A percentile compares a stretch with the other conserved stretches of the same genome.
These are phyloP conservation scores for Cudoniella acicularis DNA, from an alignment of 495 filamentous ascomycete species.

Conservation along the genomic window DNA sequence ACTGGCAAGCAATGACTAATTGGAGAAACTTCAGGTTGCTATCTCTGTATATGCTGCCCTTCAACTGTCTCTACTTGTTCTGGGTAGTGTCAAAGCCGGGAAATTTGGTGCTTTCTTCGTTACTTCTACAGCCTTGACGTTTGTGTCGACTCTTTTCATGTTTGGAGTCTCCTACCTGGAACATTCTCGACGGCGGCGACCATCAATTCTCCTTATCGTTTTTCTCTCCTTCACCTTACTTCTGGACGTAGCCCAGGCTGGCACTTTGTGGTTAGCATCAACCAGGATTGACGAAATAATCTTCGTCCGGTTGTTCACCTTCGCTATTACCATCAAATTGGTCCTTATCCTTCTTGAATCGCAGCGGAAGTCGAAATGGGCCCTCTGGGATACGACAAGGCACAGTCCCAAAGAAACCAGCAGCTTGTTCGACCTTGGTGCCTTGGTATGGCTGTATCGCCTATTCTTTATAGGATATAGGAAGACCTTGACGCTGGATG, in stretches of 20 bases:
- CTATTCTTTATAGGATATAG: conserved; percentile 47
- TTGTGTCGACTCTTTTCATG: conserved; percentile 31
- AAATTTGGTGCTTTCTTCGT: conserved; percentile 29
- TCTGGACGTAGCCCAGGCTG: conserved; percentile 49
- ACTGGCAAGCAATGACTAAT: neutral
- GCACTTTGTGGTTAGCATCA: conserved; percentile 57
- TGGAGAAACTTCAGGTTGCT: conserved; percentile 7
- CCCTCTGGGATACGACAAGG: conserved; percentile 23
- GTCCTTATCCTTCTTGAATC: conserved; percentile 40
- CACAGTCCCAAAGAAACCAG: conserved; percentile 57
- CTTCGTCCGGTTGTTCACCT: conserved; percentile 43
- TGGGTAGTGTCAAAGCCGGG: conserved; percentile 25
- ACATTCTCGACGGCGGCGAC: conserved; percentile 28
- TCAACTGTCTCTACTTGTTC: conserved; percentile 33
- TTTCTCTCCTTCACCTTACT: conserved; percentile 57
- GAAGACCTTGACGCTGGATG: conserved; percentile 37
- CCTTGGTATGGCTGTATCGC: conserved; percentile 58
- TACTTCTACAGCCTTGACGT: conserved; percentile 26
- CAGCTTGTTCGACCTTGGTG: conserved; percentile 45
- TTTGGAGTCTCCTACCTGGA: conserved; percentile 19
- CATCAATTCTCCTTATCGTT: conserved; percentile 54
- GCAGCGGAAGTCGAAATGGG: neutral
- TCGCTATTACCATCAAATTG: conserved; percentile 42
- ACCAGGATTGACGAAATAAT: conserved; percentile 11
- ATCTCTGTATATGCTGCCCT: conserved; percentile 30